Conservation (phyloP, 176 grass and related monocot genomes). For the Rhynchospora tenuis region DNA sequence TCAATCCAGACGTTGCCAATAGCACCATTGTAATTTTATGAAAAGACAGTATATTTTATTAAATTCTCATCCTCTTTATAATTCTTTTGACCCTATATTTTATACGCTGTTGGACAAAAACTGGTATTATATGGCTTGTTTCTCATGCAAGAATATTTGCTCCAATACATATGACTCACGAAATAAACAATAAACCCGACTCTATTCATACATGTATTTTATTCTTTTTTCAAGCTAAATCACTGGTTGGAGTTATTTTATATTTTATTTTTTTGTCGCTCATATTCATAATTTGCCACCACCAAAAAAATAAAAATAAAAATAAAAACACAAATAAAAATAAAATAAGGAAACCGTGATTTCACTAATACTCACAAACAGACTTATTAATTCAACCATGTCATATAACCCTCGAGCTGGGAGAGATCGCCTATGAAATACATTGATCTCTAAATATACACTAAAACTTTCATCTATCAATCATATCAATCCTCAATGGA, state of each 20-base stretch:
- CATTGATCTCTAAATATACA: conserved; percentile 16
- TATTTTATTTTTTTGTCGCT: neutral
- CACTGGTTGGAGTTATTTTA: neutral
- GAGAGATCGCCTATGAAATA: neutral
- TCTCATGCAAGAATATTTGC: neutral
- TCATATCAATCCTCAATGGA: neutral
- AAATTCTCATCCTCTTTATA: no score
- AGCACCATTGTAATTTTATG: no score
- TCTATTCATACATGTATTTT: neutral
- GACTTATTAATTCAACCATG: neutral
- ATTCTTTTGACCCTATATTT: no score
- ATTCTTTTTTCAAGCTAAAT: neutral
- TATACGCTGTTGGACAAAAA: no score
- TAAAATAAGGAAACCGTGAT: neutral
- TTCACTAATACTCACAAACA: neutral
- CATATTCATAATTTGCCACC: neutral
- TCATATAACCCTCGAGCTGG: neutral
- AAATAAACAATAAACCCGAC: neutral
- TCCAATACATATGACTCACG: neutral
- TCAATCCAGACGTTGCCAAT: no score
- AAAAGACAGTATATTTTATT: no score
- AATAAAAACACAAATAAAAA: neutral
- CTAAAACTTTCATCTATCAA: neutral
- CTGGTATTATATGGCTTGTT: neutral
- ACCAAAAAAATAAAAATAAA: neutral